These are phyloP conservation scores for Cryphonectria carpinicola DNA, from an alignment of 2,329 filamentous ascomycete species.

Conservation along the genomic window DNA sequence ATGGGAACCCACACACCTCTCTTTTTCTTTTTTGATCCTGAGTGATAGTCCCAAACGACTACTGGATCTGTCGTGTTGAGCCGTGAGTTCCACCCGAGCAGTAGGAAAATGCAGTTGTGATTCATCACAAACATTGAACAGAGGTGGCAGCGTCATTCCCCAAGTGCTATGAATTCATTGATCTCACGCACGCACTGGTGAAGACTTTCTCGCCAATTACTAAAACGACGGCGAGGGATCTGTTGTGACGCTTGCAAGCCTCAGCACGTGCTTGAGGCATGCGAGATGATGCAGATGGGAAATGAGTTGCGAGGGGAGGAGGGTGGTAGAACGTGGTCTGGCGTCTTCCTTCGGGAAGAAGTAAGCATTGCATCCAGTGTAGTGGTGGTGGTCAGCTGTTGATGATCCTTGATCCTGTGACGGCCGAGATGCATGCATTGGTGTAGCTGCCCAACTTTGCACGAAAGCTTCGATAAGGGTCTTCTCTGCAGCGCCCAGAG, in stretches of 20 bases:
- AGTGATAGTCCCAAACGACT: background rate
- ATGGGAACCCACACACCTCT: background rate
- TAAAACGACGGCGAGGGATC: background rate
- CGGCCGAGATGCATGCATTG: background rate
- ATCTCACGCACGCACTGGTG: too few relatives aligned
- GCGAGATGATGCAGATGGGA: background rate
- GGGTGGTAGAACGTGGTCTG: background rate
- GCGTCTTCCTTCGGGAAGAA: background rate
- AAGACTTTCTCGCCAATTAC: background rate
- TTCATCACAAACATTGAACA: too few relatives aligned
- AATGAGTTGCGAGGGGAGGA: background rate
- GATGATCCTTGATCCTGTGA: conserved; percentile 7
- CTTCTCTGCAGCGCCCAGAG: background rate
- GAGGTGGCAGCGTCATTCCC: too few relatives aligned
- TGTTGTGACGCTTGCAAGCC: background rate
- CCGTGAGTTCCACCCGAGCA: too few relatives aligned
- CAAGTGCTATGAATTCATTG: too few relatives aligned
- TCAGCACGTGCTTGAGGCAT: background rate
- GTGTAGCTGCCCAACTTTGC: background rate
- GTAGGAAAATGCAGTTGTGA: too few relatives aligned
- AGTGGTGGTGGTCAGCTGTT: background rate
- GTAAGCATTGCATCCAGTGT: conserved; percentile 1
- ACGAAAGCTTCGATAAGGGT: background rate
- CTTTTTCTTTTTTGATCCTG: background rate
- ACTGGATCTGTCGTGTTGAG: too few relatives aligned